phyloP scores from a whole-genome alignment of 148 eudicot genomes.

The Persicaria tinctoria region DNA sequence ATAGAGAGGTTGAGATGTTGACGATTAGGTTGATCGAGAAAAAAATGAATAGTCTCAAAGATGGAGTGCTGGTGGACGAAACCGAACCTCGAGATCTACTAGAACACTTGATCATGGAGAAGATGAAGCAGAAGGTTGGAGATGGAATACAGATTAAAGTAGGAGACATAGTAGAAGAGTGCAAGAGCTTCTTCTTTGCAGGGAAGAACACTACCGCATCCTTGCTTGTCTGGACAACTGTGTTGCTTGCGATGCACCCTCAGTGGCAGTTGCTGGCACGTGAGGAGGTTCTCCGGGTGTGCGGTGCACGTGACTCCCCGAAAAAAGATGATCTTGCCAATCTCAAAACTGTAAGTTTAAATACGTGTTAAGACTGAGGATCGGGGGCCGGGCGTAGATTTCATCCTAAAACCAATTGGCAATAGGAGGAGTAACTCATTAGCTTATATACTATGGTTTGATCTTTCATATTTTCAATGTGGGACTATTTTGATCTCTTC shows the following conservation, averaged over 20 bases:
- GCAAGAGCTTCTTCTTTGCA: constrained; percentile 60
- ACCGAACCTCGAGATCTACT: constrained; percentile 36
- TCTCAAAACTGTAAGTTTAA: constrained; percentile 43
- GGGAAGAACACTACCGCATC: constrained; percentile 57
- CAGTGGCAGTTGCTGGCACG: constrained; percentile 66
- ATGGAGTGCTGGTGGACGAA: background rate
- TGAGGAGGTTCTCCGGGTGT: constrained; percentile 45
- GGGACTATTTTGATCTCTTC: too few relatives aligned
- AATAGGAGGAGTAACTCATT: too few relatives aligned
- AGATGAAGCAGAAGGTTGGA: constrained; percentile 14
- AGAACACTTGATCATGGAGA: constrained; percentile 35
- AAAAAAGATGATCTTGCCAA: constrained; percentile 40
- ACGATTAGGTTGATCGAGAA: constrained; percentile 28
- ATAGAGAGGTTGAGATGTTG: constrained; percentile 33
- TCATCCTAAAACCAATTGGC: too few relatives aligned
- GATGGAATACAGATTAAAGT: constrained; percentile 16
- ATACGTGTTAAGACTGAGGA: too few relatives aligned
- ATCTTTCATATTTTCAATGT: too few relatives aligned
- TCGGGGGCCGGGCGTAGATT: too few relatives aligned
- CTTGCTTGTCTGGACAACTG: constrained; percentile 46
- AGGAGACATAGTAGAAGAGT: constrained; percentile 50
- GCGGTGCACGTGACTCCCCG: constrained; percentile 51
- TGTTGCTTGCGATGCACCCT: constrained; percentile 62
- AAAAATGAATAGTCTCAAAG: constrained; percentile 17
- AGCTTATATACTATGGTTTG: too few relatives aligned